These are phyloP conservation scores for Ustilago tritici DNA, from an alignment of 1,284 basidiomycete genomes.

Conservation along the genomic window DNA sequence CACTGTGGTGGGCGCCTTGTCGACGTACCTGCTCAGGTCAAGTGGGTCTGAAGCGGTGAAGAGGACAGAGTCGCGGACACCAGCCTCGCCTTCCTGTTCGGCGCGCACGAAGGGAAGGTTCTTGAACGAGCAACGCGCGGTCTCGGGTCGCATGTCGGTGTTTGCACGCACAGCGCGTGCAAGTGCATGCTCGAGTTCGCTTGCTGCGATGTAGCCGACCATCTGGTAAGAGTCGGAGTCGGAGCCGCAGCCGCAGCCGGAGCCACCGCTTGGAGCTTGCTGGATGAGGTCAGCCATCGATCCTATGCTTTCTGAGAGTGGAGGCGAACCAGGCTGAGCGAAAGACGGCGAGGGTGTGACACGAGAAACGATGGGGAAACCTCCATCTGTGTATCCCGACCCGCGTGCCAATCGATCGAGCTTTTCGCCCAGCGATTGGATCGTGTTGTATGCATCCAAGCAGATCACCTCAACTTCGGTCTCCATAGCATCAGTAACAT, in stretches of 20 bases:
- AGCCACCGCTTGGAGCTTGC: conserved; percentile 19
- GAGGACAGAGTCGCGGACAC: conserved; percentile 46
- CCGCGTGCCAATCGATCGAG: conserved; percentile 61
- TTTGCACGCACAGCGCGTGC: conserved; percentile 18
- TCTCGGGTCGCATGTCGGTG: conserved; percentile 15
- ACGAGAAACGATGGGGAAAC: conserved; percentile 82
- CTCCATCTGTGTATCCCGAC: conserved; percentile 76
- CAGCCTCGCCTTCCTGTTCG: conserved; percentile 28
- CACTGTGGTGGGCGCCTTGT: conserved; percentile 86
- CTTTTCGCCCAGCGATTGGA: conserved; percentile 75
- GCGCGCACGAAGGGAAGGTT: conserved; percentile 49
- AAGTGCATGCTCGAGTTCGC: conserved; percentile 88
- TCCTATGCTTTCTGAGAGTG: conserved; percentile 24
- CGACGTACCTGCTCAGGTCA: conserved; percentile 89
- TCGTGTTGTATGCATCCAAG: conserved; percentile 77
- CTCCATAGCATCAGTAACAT: conserved; percentile 61
- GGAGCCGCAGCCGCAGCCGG: neutral
- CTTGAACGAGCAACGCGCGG: conserved; percentile 45
- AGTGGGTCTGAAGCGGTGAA: conserved; percentile 70
- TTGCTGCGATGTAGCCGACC: conserved; percentile 91
- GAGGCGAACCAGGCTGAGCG: conserved; percentile 12
- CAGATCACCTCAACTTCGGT: conserved; percentile 57
- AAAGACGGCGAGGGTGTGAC: conserved; percentile 4
- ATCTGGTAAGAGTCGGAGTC: conserved; percentile 73
- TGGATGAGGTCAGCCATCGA: conserved; percentile 25